Evolutionary conservation across 2,329 filamentous ascomycete species (phyloP), one percentile per base, ranked within the genome.

Genomic region (Neonectria ditissima): DNA sequence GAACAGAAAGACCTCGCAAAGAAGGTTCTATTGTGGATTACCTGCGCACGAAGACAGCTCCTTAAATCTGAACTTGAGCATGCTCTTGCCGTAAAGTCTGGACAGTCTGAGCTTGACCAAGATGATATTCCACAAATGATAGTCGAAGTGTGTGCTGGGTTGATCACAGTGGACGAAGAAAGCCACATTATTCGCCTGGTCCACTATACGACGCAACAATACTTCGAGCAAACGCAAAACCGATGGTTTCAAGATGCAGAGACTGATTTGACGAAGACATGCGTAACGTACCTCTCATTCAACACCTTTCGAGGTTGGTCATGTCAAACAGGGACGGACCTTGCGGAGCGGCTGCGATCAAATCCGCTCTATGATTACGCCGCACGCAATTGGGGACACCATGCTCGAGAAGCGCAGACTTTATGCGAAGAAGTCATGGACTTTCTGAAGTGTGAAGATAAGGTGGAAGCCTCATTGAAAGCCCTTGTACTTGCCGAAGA

Each of bases 151-250:
- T 84, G 81, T 59, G 77, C 76, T 30, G 82, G 82, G 0, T 54
- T 85, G 11, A 77, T 84, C 1, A 78, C 75, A 0, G 39, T 82
- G 3, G 80, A 84, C 37, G 58, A 78, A 52, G 64, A 79, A 44
- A 83, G 74, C 48, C 48, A 72, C 20, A 70, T 78, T 24, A 70
- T 84, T 8, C 75, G 80, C 4, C 65, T 84, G 0, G 79, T 82
- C 4, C 82, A 85, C 63, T 81, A 81, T 57, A 84, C 82, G 0
- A 75, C 81, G 1, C 79, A 83, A 45, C 77, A 83, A 41, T 85
- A 82, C 65, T 77, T 85, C 44, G 73, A 80, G 18, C 51, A 62
- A 13, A 78, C 66, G 1, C 48, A 59, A 11, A 37, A 8, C 0
- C 22, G 48, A 5, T 79, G 76, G 72, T 78, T 83, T 58, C 73